Base-by-base conservation (phyloP, 768 basidiomycete genomes). In the Leccinellum albellum region DNA sequence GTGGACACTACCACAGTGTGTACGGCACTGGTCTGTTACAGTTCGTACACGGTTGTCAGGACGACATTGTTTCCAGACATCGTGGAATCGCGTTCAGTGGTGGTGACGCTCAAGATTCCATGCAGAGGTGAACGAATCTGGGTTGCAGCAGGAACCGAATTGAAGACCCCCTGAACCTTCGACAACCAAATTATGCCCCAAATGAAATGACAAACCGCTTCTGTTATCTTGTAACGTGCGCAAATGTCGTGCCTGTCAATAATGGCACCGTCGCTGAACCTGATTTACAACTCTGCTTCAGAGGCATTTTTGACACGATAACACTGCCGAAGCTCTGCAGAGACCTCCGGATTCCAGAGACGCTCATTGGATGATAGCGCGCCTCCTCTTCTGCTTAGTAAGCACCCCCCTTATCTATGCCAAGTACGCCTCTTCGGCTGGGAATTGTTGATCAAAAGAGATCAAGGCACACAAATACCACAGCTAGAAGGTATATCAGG, bases 331-430 rank as follows among this genome's bases (percentile, higher is more conserved):
- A 51, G 29, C 50, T 54, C 56, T 21, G 17, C 17, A 8, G 26
- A 44, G 50, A 9, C n/a, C 52, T 52, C 40, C 37, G 4, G 5
- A n/a, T n/a, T n/a, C n/a, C 5, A 21, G 15, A 6, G 32, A 10
- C 3, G 28, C 32, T 64, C 21, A 66, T 66, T 66, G 65, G 66
- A 54, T 58, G 65, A 66, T 66, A 66, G 45, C 29, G 12, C 1
- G 9, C 1, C 40, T 49, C 59, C 65, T 66, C 56, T 59, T 37
- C 1, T 31, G 60, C 56, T 66, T 59, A 68, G 50, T 66, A 62
- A 66, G 56, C 56, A 3, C 0, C 1, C 1, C n/a, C 35, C 63
- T 66, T 67, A 66, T 67, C 65, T 53, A 40, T 24, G 57, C 61
- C 64, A 56, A 62, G 51, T 48, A 0, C 24, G 8, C 40, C 45